Evolutionary conservation across 1,284 basidiomycete genomes (phyloP), one percentile per base, ranked within the genome.

Genomic region (Trichosporon asahii): DNA sequence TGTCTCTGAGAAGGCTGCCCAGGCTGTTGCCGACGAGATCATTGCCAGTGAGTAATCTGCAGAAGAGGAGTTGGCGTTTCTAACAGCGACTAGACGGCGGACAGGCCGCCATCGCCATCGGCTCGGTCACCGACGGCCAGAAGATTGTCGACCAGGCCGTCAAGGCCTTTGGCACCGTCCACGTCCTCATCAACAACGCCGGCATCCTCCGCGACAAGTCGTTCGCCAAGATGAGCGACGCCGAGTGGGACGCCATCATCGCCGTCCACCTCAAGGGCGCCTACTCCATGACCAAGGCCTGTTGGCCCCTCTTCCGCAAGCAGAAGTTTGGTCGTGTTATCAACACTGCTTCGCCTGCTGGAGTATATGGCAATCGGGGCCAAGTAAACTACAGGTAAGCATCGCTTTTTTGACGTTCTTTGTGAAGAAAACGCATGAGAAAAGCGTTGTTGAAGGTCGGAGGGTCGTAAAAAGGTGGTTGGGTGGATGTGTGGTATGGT

Each of bases 251-350:
- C 78, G 88, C 91, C 73, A 88, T 98, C 72, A 88, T 89, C 68
- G 89, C 91, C 31, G 95, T 99, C n/a, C 97, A 99, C 82, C 85
- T 99, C 74, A 96, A 95, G 84, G 96, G 95, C 67, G 90, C 96
- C 0, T 99, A 90, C 84, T 86, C 93, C n/a, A 96, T 94, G 83
- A 92, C 93, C 49, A 96, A 95, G 82, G 96, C 97, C 55, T 94
- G 90, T 27, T 99, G 96, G 97, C 94, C 95, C 3, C 85, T 93
- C 81, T 97, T 99, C 88, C 89, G 93, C 77, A 91, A 93, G 80
- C 94, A 97, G 81, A 94, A 95, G 85, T 97, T 92, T 76, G 95
- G 95, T 12, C 89, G 94, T 64, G 87, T 98, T 73, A 87, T 98
- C 78, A 98, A 96, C 85, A 95, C 92, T 14, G 86, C 94, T 23